phyloP scores from a whole-genome alignment of 2,329 filamentous ascomycete species.

The Hypomyces perniciosus region DNA sequence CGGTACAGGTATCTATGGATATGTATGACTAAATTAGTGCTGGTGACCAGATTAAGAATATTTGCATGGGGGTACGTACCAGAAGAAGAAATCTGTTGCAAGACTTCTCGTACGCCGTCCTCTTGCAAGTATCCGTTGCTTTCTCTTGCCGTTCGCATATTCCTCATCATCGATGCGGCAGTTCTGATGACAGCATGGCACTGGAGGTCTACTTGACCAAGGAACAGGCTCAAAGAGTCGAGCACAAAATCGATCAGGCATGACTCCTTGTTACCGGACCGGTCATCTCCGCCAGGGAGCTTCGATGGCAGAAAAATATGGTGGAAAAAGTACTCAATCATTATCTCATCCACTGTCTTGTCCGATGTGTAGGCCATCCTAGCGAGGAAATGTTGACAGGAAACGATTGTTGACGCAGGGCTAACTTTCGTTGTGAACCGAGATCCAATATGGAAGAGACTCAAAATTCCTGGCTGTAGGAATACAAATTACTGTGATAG shows the following conservation, averaged over 20 bases:
- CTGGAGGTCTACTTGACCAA: not conserved
- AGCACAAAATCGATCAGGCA: not conserved
- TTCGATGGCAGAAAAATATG: not conserved
- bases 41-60: too few relatives aligned
- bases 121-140: not conserved
- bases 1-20: too few relatives aligned
- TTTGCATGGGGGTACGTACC: not conserved
- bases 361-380: too few relatives aligned
- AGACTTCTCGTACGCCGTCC: not conserved
- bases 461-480: too few relatives aligned
- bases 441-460: too few relatives aligned
- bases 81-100: not conserved
- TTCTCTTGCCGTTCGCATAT: not conserved
- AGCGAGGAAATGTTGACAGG: too few relatives aligned
- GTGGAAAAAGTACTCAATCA: not conserved
- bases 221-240: not conserved
- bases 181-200: not conserved
- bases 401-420: too few relatives aligned
- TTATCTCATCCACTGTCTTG: not conserved
- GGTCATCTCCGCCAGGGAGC: not conserved
- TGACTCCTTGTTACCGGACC: not conserved
- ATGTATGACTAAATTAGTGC: too few relatives aligned
- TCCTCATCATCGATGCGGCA: not conserved
- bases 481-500: too few relatives aligned
- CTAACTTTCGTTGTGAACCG: too few relatives aligned